Evolutionary conservation across 2,329 filamentous ascomycete genomes (phyloP), one percentile per base, ranked within the genome.

Genomic region (Trichoderma hamatum): DNA sequence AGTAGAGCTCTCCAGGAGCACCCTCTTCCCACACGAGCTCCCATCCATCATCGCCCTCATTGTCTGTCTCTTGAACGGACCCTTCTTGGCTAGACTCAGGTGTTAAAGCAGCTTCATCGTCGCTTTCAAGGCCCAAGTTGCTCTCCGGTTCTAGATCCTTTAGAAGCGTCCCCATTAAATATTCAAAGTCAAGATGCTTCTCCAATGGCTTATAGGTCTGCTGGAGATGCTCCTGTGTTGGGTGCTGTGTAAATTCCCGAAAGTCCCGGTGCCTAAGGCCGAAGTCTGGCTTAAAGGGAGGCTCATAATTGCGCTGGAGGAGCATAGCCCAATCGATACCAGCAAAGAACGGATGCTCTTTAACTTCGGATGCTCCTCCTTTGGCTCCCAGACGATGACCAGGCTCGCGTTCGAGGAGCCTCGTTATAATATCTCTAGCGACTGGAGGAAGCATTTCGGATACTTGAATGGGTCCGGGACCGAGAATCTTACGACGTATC

Each of bases 301-400:
- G 62, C 34, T n/a, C 16, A 16, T 61, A 67, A 9, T 54, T 56
- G 9, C 68, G 61, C 32, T 49, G 43, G 16, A 61, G 16, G 28
- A 67, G 28, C 10, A 54, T 43, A 14, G 11, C 11, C 55, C 68
- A 69, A 51, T 69, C 68, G n/a, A 69, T 51, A 16, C 52, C 55
- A n/a, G 55, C 68, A 19, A 67, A 69, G 21, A 69, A 69, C 0
- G 55, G 63, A 39, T 67, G 68, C 5, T n/a, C 19, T 24, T 67
- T 67, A 43, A 69, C 39, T 56, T 67, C 54, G 13, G 19, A 39
- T 24, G 65, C 30, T 30, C 65, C 55, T 21, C 16, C 43, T n/a
- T 14, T 30, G 5, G 65, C 43, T 39, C 46, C 58, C 10, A 56
- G 24, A 34, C 58, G 66, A 26, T 26, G 32, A 54, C 61, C 49